phyloP scores from a whole-genome alignment of 1,284 basidiomycete species.

The Lentinula novae-zelandiae region DNA sequence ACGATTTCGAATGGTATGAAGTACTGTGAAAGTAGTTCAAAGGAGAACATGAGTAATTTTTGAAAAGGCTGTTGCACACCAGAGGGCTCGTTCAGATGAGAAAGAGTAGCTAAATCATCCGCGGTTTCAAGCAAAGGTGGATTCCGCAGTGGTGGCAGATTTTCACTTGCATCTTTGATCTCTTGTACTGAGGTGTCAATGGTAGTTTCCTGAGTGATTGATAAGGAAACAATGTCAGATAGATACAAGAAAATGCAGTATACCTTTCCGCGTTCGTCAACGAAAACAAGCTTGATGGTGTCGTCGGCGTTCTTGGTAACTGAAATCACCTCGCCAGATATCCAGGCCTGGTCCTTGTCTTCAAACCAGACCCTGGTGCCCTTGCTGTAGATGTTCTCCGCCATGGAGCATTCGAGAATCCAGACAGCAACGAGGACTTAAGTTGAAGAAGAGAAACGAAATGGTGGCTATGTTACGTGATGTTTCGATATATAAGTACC shows the following conservation, averaged over 20 bases:
- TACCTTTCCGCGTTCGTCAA: conserved; percentile 88
- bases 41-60: not conserved
- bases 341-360: conserved; percentile 91
- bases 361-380: conserved; percentile 86
- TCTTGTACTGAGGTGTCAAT: conserved; percentile 77
- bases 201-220: conserved; percentile 56
- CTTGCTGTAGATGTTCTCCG: conserved; percentile 84
- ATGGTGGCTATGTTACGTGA: conserved; percentile 3
- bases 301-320: conserved; percentile 62
- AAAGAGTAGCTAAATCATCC: conserved; percentile 96
- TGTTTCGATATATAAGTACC: not conserved
- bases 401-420: conserved; percentile 40
- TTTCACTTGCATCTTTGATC: conserved; percentile 70
- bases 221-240: conserved; percentile 15
- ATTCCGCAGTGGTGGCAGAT: conserved; percentile 91
- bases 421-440: conserved; percentile 3
- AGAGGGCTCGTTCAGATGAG: conserved; percentile 96
- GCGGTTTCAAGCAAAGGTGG: conserved; percentile 95
- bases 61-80: conserved; percentile 46
- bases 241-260: conserved; percentile 15
- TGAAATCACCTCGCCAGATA: conserved; percentile 79
- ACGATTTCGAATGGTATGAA: conserved; percentile 96
- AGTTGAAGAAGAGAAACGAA: not conserved
- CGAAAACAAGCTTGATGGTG: conserved; percentile 72
- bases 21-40: conserved; percentile 47